Percentiles rank a stretch among this genome's conserved stretches.
phyloP scores from a whole-genome alignment of 139 green algal genomes.

The Coelastrella sp. region DNA sequence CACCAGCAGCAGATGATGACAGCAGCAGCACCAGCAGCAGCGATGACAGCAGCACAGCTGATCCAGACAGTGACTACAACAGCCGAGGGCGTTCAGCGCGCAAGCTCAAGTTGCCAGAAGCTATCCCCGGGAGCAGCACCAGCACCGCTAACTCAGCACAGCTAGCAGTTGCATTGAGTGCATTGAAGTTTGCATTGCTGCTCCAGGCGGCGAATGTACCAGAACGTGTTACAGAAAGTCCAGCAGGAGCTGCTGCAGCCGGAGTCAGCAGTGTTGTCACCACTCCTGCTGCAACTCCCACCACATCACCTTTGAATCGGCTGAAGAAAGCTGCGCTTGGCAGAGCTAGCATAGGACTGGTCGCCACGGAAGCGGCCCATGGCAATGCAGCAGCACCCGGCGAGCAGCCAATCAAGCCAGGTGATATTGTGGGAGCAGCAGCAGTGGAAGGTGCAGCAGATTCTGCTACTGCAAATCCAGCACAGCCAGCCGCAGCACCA shows the following conservation, averaged over 20 bases:
- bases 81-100: neutral
- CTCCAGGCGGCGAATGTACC: neutral
- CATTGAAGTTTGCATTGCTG: slow-evolving; percentile 36
- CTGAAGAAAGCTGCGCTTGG: no score
- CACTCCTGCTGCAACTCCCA: no score
- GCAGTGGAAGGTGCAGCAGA: neutral
- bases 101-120: slow-evolving; percentile 29
- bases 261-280: neutral
- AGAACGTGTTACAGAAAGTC: neutral
- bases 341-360: neutral
- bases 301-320: no score
- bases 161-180: slow-evolving; percentile 30
- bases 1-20: neutral
- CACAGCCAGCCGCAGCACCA: neutral
- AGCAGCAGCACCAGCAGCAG: neutral
- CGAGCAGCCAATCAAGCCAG: neutral
- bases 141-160: slow-evolving; percentile 10
- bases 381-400: slow-evolving; percentile 4
- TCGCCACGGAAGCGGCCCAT: neutral
- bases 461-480: no score
- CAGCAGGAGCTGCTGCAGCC: neutral
- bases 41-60: neutral
- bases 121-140: neutral
- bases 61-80: neutral
- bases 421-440: neutral